Percentiles rank a stretch among this genome's conserved stretches.
These are phyloP conservation scores for Proliferodiscus dingleyae DNA, from an alignment of 2,329 filamentous ascomycete genomes.

Conservation along the genomic window DNA sequence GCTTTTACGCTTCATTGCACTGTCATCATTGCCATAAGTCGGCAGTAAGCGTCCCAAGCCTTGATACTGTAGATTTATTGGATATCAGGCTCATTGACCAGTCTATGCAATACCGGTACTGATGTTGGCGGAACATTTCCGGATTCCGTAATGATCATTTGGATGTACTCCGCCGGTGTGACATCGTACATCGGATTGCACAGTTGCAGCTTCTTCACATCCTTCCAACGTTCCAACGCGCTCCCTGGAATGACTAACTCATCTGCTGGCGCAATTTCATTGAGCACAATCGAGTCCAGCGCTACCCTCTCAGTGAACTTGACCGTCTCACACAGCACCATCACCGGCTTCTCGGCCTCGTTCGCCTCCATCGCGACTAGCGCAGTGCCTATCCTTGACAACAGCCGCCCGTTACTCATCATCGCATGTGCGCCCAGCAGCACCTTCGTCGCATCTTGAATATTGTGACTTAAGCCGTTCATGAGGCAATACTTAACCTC, in stretches of 20 bases:
- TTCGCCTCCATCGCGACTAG: conserved; percentile 80
- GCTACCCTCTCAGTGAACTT: conserved; percentile 91
- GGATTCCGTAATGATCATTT: conserved; percentile 86
- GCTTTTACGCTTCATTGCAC: no score
- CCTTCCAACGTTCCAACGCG: conserved; percentile 47
- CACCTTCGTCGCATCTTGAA: conserved; percentile 58
- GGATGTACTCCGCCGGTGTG: conserved; percentile 80
- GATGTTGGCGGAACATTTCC: conserved; percentile 82
- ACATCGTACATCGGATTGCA: conserved; percentile 85
- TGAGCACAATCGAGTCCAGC: conserved; percentile 87
- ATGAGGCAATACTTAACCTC: conserved; percentile 78
- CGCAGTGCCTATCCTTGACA: conserved; percentile 81
- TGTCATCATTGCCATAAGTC: no score
- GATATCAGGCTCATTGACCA: conserved; percentile 39
- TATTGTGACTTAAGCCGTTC: conserved; percentile 68
- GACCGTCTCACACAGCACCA: conserved; percentile 88
- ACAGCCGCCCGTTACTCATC: conserved; percentile 90
- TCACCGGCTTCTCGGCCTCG: conserved; percentile 70
- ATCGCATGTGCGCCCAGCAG: conserved; percentile 89
- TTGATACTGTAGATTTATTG: conserved; percentile 14
- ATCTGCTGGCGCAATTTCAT: conserved; percentile 80
- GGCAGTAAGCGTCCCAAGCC: not conserved
- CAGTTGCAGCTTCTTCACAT: conserved; percentile 56
- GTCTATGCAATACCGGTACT: conserved; percentile 68
- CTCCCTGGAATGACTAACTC: conserved; percentile 45